A percentile compares a stretch with the other conserved stretches of the same genome.
Conservation (phyloP, 352 stramenopile species). For the Bremia lactucae region DNA sequence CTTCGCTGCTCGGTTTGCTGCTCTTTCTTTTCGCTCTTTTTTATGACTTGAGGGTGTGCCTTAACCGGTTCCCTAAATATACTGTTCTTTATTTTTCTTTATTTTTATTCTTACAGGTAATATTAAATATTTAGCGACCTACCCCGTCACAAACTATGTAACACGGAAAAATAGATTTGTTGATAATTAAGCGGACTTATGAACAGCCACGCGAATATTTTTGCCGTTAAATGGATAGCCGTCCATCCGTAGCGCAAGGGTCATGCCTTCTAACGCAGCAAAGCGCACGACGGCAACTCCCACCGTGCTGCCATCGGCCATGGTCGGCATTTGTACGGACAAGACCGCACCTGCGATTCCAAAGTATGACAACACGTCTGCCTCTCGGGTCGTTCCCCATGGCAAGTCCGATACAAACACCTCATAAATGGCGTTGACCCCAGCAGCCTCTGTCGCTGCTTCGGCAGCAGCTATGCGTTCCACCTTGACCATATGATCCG, state of each 20-base stretch:
- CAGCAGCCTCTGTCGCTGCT: too few species aligned
- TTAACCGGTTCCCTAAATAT: too few species aligned
- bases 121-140: too few species aligned
- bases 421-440: slow-evolving; percentile 19
- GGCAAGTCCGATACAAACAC: slow-evolving; percentile 61
- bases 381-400: slow-evolving; percentile 33
- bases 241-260: slow-evolving; percentile 48
- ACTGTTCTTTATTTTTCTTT: too few species aligned
- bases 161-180: neutral
- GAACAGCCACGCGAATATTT: slow-evolving; percentile 42
- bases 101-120: too few species aligned
- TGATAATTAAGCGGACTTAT: slow-evolving; percentile 6
- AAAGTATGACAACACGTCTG: slow-evolving; percentile 56
- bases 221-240: slow-evolving; percentile 61
- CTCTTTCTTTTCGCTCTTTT: too few species aligned
- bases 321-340: slow-evolving; percentile 58
- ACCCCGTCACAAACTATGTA: too few species aligned
- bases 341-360: slow-evolving; percentile 35
- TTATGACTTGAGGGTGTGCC: too few species aligned
- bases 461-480: slow-evolving; percentile 24
- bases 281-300: slow-evolving; percentile 58
- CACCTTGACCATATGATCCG: slow-evolving; percentile 36
- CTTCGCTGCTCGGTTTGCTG: too few species aligned
- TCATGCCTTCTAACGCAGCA: slow-evolving; percentile 33
- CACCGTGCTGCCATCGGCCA: slow-evolving; percentile 59